These are phyloP conservation scores for Boletus patriciae DNA, from an alignment of 768 basidiomycete species.

Conservation along the genomic window DNA sequence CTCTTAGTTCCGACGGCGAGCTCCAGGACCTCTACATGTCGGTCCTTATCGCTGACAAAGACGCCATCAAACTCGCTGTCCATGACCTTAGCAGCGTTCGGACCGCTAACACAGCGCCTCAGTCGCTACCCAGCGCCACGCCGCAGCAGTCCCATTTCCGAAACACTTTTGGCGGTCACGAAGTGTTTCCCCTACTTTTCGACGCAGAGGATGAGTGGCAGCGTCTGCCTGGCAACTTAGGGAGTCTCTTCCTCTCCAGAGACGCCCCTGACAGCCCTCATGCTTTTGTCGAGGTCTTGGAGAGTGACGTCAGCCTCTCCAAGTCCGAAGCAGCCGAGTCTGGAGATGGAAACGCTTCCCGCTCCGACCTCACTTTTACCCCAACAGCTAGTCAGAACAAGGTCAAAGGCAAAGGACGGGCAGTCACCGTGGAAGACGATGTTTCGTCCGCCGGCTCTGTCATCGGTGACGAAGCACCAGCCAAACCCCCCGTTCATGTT, in stretches of 20 bases:
- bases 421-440: conserved; percentile 32
- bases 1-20: conserved; percentile 74
- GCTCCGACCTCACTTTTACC: conserved; percentile 23
- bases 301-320: conserved; percentile 40
- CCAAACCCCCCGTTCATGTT: conserved; percentile 65
- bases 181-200: conserved; percentile 45
- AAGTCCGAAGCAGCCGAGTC: conserved; percentile 32
- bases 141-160: conserved; percentile 43
- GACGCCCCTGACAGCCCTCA: conserved; percentile 48
- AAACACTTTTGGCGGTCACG: conserved; percentile 58
- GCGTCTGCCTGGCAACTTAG: conserved; percentile 43
- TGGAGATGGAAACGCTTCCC: conserved; percentile 35
- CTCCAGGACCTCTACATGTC: conserved; percentile 67
- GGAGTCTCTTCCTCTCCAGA: conserved; percentile 40
- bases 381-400: conserved; percentile 35
- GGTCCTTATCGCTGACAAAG: conserved; percentile 17
- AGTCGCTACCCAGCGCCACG: conserved; percentile 35
- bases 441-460: conserved; percentile 45
- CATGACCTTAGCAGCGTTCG: conserved; percentile 51
- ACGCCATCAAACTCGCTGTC: conserved; percentile 59
- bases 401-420: conserved; percentile 47
- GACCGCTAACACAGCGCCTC: conserved; percentile 33
- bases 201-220: conserved; percentile 68
- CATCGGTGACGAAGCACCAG: conserved; percentile 40
- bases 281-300: conserved; percentile 63